Evolutionary conservation across 345 rosid species (phyloP), one percentile per base, ranked within the genome.

Genomic region (Orychophragmus violaceus): DNA sequence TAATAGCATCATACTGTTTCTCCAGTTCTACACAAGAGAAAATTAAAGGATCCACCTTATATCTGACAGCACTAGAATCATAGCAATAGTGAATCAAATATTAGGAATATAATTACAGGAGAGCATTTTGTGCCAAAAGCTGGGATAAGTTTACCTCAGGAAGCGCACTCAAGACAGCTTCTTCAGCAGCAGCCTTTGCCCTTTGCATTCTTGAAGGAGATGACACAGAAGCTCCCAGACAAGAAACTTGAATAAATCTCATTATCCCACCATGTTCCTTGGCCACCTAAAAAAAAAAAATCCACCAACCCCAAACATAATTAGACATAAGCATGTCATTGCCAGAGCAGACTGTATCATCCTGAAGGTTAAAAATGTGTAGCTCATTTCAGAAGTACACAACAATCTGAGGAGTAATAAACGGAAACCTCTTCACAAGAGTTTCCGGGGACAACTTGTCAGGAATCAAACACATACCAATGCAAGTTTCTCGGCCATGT

Each of bases 221-320:
- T 67, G 90, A 83, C 44, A 65, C 12, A 39, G 99, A 89, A 25
- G 99, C 86, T 51, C 99, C 99, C 33, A 95, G 79, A 73, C 95
- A 88, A 63, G 99, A 95, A 75, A 95, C 85, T 78, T 95, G 99
- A 77, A 95, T 86, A 80, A 74, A 95, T 78, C 96, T 86, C 89
- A 85, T 82, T 70, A 95, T 89, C 49, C 99, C 99, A 62, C 97
- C 99, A 72, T 95, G 99, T 76, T 95, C 97, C 74, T 86, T 85
- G 14, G 99, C 91, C 62, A 95, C 86, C 96, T 91, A 80, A 75
- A 77, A 30, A 33, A n/a, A 75, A 66, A 50, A 57, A 42, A 71
- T 59, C 8, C 30, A 66, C 72, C 30, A 32, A 19, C 6, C 23
- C 56, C 44, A 39, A 53, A 61, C 24, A 14, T 44, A 33, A 52